Conservation (phyloP, 345 rosid genomes). For the Sisymbrium altissimum region DNA sequence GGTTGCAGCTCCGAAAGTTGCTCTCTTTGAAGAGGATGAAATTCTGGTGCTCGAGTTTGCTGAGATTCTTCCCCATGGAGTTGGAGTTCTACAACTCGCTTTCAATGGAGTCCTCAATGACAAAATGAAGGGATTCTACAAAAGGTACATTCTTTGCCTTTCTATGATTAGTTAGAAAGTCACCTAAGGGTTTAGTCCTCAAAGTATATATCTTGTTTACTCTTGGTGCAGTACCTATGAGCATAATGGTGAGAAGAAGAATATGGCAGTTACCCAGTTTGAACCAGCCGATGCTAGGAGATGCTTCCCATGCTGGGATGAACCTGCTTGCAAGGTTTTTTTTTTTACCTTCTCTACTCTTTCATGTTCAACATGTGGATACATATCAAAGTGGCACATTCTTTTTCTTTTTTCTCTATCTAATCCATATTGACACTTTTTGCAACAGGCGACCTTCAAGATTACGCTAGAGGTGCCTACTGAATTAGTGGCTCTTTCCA, state of each 20-base stretch:
- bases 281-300: conserved; percentile 96
- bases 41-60: conserved; percentile 72
- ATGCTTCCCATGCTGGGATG: conserved; percentile 99
- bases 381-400: neutral
- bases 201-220: neutral
- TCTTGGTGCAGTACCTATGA: conserved; percentile 57
- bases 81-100: conserved; percentile 55
- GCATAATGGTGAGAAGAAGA: conserved; percentile 83
- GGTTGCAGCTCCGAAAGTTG: conserved; percentile 48
- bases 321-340: conserved; percentile 92
- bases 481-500: conserved; percentile 84
- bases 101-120: conserved; percentile 75
- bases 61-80: conserved; percentile 61
- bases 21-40: conserved; percentile 62
- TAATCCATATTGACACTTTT: conserved; percentile 9
- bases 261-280: conserved; percentile 97
- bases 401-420: neutral
- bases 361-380: neutral
- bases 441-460: conserved; percentile 82
- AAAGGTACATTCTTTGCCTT: conserved; percentile 41
- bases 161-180: neutral
- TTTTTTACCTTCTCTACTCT: too few species aligned
- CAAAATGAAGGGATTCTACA: conserved; percentile 88
- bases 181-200: neutral
- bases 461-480: conserved; percentile 81